Evolutionary conservation across 1,139 yeast genomes (phyloP), one percentile per base, ranked within the genome.

Genomic region (Petasospora fabianii): DNA sequence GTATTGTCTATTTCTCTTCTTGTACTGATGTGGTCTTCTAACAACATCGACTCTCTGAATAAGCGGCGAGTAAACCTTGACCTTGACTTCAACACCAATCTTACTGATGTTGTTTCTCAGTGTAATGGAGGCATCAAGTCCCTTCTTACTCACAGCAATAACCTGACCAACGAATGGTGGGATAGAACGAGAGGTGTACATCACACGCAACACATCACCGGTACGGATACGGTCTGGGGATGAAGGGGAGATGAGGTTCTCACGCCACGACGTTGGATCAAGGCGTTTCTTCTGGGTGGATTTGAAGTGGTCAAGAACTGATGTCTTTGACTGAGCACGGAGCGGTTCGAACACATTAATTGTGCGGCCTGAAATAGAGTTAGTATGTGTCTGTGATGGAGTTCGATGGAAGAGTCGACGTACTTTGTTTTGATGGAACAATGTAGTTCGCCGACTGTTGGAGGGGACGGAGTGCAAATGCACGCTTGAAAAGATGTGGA

Each of bases 191-290:
- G 65, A 75, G 45, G 78, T 71, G 58, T 84, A 87, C 20, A 82
- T 76, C 11, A 88, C 83, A 50, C 85, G 78, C 31, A 88, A 78
- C 30, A 86, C 72, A 59, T 88, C 97, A 9, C 96, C 97, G 1
- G 95, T 75, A 47, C 84, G 72, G 30, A 87, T 66, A 47, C 71
- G 28, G 55, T 29, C 65, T 65, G n/a, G 77, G 74, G 41, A 34
- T 5, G 34, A 3, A 5, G 43, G 61, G 49, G 42, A 65, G 17
- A 87, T 67, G 39, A 86, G 66, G n/a, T 73, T 71, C 47, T 83
- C 68, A 67, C 90, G 82, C 65, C 74, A 69, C 7, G 92, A 94
- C 5, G 75, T 66, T 17, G 90, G 84, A 58, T 88, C 97, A 49
- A 82, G 74, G 24, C 41, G 40, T 24, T 36, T 38, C 17, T 21